Evolutionary conservation across 1,284 basidiomycete species (phyloP).

Genomic region (Marasmius tenuissimus): DNA sequence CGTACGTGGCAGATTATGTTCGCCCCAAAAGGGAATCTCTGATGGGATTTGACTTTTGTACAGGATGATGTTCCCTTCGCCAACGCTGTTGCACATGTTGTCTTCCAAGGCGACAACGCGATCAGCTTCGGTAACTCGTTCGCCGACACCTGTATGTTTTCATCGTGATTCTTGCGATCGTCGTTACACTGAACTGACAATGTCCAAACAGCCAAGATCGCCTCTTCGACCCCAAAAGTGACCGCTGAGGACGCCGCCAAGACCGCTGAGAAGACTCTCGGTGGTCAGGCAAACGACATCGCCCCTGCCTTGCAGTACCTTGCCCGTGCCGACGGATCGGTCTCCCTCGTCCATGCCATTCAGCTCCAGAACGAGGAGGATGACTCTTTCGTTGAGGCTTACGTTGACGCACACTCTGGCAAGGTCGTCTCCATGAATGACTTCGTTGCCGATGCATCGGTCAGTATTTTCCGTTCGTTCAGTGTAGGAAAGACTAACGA

Average conservation of each 20-base stretch:
- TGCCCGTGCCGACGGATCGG: slow-evolving; percentile 43
- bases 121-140: slow-evolving; percentile 53
- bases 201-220: slow-evolving; percentile 26
- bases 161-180: slow-evolving; percentile 11
- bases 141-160: slow-evolving; percentile 39
- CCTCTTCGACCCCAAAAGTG: slow-evolving; percentile 30
- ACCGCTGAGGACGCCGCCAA: slow-evolving; percentile 26
- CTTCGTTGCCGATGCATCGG: slow-evolving; percentile 47
- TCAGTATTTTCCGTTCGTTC: slow-evolving; percentile 23
- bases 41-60: background rate
- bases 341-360: slow-evolving; percentile 48
- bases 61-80: slow-evolving; percentile 46
- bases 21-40: background rate
- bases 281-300: slow-evolving; percentile 32
- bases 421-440: slow-evolving; percentile 56
- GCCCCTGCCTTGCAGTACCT: slow-evolving; percentile 37
- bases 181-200: background rate
- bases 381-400: slow-evolving; percentile 61
- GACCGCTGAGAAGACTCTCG: slow-evolving; percentile 27
- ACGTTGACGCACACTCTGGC: slow-evolving; percentile 57
- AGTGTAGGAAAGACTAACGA: background rate
- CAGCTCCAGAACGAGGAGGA: slow-evolving; percentile 54
- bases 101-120: slow-evolving; percentile 38
- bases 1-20: slow-evolving; percentile 26
- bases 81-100: slow-evolving; percentile 51